Percentiles rank a stretch among this genome's conserved stretches.
Conservation (phyloP, 202 grass and related monocot species). For the Zizania palustris region DNA sequence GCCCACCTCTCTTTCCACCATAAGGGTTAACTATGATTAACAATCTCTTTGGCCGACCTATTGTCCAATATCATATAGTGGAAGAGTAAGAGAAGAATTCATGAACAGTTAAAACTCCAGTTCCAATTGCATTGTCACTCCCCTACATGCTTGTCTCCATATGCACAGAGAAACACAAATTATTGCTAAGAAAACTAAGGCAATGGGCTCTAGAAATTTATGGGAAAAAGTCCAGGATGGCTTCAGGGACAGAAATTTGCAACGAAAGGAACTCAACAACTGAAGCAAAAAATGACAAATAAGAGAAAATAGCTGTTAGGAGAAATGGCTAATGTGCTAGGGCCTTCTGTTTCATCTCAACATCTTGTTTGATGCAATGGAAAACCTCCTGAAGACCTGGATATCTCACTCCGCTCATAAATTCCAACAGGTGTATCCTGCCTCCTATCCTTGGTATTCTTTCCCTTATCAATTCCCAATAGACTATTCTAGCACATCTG, state of each 20-base stretch:
- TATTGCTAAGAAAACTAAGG: no score
- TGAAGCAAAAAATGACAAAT: not conserved
- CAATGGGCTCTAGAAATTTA: no score
- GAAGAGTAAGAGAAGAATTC: not conserved
- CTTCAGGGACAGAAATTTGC: no score
- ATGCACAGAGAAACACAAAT: constrained; percentile 5
- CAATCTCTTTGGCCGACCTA: constrained; percentile 87
- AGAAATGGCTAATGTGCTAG: not conserved
- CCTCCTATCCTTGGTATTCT: not conserved
- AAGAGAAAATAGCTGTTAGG: not conserved
- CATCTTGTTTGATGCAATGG: not conserved
- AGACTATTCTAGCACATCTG: not conserved
- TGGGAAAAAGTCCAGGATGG: no score
- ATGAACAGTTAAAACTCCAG: constrained; percentile 3
- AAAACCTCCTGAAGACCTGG: not conserved
- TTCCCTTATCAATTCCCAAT: not conserved
- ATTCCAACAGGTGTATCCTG: not conserved
- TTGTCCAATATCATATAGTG: not conserved
- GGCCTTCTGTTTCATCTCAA: not conserved
- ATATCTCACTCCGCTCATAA: not conserved
- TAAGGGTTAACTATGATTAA: constrained; percentile 94
- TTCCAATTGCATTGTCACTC: not conserved
- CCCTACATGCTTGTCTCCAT: not conserved
- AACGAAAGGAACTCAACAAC: not conserved
- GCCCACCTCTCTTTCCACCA: constrained; percentile 78